Evolutionary conservation across 2,329 filamentous ascomycete species (phyloP), one percentile per base, ranked within the genome.

Genomic region (Fusarium cicatricum): DNA sequence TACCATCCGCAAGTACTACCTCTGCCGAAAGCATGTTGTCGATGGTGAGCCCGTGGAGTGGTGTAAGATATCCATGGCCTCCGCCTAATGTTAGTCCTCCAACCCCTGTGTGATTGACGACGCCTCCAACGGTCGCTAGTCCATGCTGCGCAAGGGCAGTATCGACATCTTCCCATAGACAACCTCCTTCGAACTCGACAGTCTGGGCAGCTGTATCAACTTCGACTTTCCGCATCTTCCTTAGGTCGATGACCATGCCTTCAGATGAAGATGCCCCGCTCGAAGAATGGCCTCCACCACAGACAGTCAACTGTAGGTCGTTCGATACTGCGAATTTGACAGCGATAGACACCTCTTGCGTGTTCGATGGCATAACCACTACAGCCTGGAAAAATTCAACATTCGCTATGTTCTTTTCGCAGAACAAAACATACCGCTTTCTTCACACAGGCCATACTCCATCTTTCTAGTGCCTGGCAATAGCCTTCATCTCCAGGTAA

Each of bases 101-200:
- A 9, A 88, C 80, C 4, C 86, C 85, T 1, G 85, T 87, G 60
- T 87, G 82, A 47, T 84, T 84, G 7, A 88, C 84, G 0, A 85
- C 86, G 1, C 85, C 85, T 5, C 84, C 84, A 0, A 87, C 84
- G 2, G 83, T 82, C 2, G 83, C 85, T 0, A 87, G 75, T 0
- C 77, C 77, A 60, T 83, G 71, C 48, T 76, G 71, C 28, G 74
- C 80, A 0, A 79, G 78, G 1, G 78, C 79, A 2, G 72, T 67
- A 54, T 87, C 83, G 8, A 87, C 80, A 62, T 85, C 80, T 52
- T 75, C 72, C 82, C 83, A 85, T 1, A 76, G 66, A 38, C 78
- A 77, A 3, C 84, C 83, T 15, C 83, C 82, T 52, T 80, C 77
- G 9, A 76, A 79, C 1, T 68, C 74, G 42, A 85, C 76, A 1